Conservation (phyloP, 306 rosid genomes). For the Abrus precatorius region DNA sequence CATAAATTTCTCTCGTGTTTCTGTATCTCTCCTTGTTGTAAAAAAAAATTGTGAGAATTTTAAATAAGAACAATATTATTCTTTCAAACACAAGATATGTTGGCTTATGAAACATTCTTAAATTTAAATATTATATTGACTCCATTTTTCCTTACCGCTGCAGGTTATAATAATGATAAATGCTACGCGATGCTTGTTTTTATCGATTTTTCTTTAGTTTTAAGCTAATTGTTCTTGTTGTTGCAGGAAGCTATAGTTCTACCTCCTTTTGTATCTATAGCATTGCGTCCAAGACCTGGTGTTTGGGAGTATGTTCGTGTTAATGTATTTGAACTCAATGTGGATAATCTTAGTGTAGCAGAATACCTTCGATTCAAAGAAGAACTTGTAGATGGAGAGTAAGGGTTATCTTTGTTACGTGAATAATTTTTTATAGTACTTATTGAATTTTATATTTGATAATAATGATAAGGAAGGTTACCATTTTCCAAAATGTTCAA, state of each 20-base stretch:
- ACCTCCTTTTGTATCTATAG: conserved; percentile 80
- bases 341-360: conserved; percentile 70
- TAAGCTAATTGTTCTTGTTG: conserved; percentile 1
- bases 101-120: no score
- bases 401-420: conserved; percentile 43
- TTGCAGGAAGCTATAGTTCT: conserved; percentile 75
- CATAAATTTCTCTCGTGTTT: no score
- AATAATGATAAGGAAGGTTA: neutral
- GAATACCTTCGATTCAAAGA: conserved; percentile 82
- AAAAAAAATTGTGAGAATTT: no score
- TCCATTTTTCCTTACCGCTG: no score
- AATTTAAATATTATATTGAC: no score
- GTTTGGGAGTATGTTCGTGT: conserved; percentile 83
- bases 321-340: conserved; percentile 66
- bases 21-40: no score
- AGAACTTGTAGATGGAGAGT: conserved; percentile 74
- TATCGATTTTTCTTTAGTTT: neutral
- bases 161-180: neutral
- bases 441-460: neutral
- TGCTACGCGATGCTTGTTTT: neutral
- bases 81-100: no score
- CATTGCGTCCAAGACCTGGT: conserved; percentile 83
- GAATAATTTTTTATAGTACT: neutral
- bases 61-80: no score
- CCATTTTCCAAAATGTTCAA: neutral